Evolutionary conservation across 371 early-diverging fungal genomes (phyloP).

Genomic region (Mucor irregularis): DNA sequence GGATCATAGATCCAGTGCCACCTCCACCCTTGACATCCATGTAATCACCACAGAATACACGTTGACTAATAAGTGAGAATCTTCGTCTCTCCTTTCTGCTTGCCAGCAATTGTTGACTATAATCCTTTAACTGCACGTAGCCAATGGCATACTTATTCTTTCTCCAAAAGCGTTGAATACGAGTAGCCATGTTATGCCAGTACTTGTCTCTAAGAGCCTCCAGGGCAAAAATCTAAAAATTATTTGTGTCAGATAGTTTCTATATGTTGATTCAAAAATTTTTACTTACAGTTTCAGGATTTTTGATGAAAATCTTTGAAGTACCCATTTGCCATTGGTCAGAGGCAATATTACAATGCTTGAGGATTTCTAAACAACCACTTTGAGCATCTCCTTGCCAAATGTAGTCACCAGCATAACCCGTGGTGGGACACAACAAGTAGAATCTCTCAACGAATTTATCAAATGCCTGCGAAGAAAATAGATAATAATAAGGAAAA

Average conservation of each 20-base stretch:
- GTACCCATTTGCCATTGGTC: conserved; percentile 97
- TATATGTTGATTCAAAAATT: too few relatives aligned
- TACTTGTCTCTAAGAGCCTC: conserved; percentile 93
- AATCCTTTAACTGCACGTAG: conserved; percentile 88
- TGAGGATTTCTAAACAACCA: conserved; percentile 77
- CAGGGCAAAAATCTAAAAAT: conserved; percentile 88
- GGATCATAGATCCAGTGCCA: conserved; percentile 65
- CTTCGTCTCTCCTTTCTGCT: conserved; percentile 91
- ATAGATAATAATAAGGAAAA: background rate
- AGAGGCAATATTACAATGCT: conserved; percentile 79
- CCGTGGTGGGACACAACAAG: conserved; percentile 74
- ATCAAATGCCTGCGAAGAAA: conserved; percentile 42
- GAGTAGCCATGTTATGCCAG: conserved; percentile 95
- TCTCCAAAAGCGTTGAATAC: conserved; percentile 91
- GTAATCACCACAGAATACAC: conserved; percentile 93
- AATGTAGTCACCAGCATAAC: conserved; percentile 84
- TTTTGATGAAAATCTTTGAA: conserved; percentile 92
- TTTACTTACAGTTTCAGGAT: conserved; percentile 97
- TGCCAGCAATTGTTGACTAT: conserved; percentile 89
- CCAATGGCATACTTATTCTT: conserved; percentile 89
- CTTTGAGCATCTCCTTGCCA: conserved; percentile 84
- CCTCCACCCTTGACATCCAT: conserved; percentile 70
- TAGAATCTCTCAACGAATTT: conserved; percentile 67
- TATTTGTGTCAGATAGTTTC: too few relatives aligned
- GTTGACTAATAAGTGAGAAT: conserved; percentile 79